Conservation (phyloP, 768 basidiomycete genomes). For the Cantharellus cinnabarinus region DNA sequence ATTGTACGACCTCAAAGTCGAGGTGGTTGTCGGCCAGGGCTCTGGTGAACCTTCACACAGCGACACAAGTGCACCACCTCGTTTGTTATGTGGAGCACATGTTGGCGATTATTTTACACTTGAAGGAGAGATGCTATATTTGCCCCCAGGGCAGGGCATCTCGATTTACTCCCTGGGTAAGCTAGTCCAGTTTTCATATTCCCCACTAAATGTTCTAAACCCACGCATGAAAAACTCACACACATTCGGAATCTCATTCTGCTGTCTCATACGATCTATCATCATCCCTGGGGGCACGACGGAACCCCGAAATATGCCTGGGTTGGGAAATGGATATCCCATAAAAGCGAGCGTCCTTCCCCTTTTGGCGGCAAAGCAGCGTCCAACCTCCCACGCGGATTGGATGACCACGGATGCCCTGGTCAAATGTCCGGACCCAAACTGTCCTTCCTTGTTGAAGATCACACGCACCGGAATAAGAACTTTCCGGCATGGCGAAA, state of each 20-base stretch:
- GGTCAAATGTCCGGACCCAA: conserved; percentile 46
- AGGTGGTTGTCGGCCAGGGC: conserved; percentile 29
- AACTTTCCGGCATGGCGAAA: conserved; percentile 33
- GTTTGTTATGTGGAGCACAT: conserved; percentile 44
- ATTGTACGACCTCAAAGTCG: conserved; percentile 43
- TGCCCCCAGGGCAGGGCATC: conserved; percentile 42
- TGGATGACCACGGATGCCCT: conserved; percentile 52
- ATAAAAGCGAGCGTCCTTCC: conserved; percentile 36
- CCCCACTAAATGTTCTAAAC: not conserved
- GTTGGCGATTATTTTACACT: conserved; percentile 41
- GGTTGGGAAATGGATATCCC: not conserved
- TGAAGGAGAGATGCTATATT: conserved; percentile 40
- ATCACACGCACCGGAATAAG: conserved; percentile 31
- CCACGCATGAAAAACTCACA: not conserved
- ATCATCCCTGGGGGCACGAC: no score
- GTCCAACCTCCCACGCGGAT: conserved; percentile 31
- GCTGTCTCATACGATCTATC: no score
- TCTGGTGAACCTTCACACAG: not conserved
- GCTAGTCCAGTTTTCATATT: conserved; percentile 1
- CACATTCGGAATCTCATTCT: not conserved
- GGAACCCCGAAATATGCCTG: not conserved
- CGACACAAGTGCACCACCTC: conserved; percentile 12
- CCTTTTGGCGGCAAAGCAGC: conserved; percentile 47
- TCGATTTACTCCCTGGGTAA: conserved; percentile 47
- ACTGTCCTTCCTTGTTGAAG: conserved; percentile 35